Conservation (phyloP, 768 basidiomycete genomes). For the Antrodiella citrinella region DNA sequence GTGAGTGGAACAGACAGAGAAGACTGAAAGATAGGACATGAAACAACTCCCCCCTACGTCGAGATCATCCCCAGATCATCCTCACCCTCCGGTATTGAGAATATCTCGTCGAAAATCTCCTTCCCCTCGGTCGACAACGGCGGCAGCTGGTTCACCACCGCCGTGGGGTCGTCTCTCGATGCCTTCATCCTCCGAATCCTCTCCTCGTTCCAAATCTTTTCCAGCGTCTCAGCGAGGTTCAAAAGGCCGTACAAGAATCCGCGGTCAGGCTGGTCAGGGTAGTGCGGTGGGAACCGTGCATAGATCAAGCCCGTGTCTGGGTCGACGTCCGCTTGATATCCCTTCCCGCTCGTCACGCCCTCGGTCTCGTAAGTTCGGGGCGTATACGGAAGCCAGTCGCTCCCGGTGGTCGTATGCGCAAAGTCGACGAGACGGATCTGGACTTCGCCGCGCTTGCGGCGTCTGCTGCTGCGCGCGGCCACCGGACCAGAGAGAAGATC, state of each 20-base stretch:
- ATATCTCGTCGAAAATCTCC: slow-evolving; percentile 74
- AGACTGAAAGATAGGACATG: slow-evolving; percentile 1
- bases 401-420: slow-evolving; percentile 94
- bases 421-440: slow-evolving; percentile 97
- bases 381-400: slow-evolving; percentile 72
- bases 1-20: not conserved
- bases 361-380: slow-evolving; percentile 32
- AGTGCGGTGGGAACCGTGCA: slow-evolving; percentile 92
- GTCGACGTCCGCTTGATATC: slow-evolving; percentile 79
- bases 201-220: slow-evolving; percentile 84
- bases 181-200: slow-evolving; percentile 59
- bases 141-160: slow-evolving; percentile 44
- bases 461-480: slow-evolving; percentile 52
- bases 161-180: slow-evolving; percentile 47
- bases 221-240: slow-evolving; percentile 68
- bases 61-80: slow-evolving; percentile 76
- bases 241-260: slow-evolving; percentile 91
- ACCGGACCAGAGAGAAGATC: slow-evolving; percentile 65
- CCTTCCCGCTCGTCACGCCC: slow-evolving; percentile 52
- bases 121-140: slow-evolving; percentile 64
- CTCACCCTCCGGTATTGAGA: slow-evolving; percentile 42
- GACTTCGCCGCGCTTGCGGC: slow-evolving; percentile 80
- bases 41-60: slow-evolving; percentile 33
- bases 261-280: slow-evolving; percentile 81
- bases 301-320: slow-evolving; percentile 75